These are phyloP conservation scores for Cryptomeria japonica DNA, from an alignment of 75 land plant genomes.

Conservation along the genomic window DNA sequence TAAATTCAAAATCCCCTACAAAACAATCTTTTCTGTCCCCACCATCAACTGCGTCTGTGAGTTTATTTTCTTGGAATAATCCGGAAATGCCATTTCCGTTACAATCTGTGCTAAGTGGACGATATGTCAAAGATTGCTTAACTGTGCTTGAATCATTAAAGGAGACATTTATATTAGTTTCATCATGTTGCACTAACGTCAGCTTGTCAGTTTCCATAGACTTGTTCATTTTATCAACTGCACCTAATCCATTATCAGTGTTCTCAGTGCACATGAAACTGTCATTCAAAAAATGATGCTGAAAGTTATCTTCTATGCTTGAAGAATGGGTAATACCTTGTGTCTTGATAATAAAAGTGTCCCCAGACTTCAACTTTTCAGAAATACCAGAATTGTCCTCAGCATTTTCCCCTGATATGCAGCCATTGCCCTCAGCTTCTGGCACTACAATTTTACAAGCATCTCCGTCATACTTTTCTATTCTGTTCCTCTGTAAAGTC, in stretches of 20 bases:
- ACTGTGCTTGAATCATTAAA: background rate
- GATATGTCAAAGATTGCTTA: background rate
- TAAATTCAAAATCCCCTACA: conserved; percentile 31
- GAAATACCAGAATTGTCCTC: conserved; percentile 1
- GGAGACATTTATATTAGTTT: conserved; percentile 5
- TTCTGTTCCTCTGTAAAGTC: background rate
- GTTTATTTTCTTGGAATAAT: background rate
- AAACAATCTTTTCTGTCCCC: conserved; percentile 16
- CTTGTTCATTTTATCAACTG: background rate
- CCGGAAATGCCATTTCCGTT: background rate
- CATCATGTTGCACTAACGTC: background rate
- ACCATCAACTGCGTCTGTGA: background rate
- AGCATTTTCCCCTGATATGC: background rate
- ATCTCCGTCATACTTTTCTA: conserved; percentile 7
- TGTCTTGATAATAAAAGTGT: background rate
- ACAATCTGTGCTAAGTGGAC: background rate
- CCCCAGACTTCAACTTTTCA: background rate
- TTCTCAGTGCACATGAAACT: background rate
- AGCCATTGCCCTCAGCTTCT: background rate
- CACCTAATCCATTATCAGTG: background rate
- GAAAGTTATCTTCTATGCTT: background rate
- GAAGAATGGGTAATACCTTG: background rate
- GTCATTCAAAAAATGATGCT: background rate
- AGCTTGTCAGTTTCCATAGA: background rate
- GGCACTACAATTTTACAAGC: background rate